A percentile compares a stretch with the other conserved stretches of the same genome.
These are phyloP conservation scores for Alternaria sp. DNA, from an alignment of 2,329 filamentous ascomycete species.

Conservation along the genomic window DNA sequence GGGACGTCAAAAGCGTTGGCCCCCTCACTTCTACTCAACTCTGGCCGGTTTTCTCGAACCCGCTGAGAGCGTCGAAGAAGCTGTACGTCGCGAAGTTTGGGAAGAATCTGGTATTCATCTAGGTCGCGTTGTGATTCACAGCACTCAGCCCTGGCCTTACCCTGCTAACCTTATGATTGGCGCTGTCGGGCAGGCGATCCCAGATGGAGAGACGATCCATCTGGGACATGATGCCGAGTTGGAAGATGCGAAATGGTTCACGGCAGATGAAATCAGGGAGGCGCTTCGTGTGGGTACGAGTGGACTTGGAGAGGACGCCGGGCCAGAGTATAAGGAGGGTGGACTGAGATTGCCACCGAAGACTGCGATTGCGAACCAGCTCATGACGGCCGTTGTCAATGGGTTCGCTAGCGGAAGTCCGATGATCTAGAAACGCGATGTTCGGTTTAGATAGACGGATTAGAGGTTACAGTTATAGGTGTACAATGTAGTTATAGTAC, in stretches of 20 bases:
- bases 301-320: constrained; percentile 70
- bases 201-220: constrained; percentile 79
- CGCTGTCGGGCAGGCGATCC: constrained; percentile 84
- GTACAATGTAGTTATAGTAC: constrained; percentile 9
- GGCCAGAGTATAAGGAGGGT: constrained; percentile 76
- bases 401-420: constrained; percentile 69
- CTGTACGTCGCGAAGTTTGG: constrained; percentile 61
- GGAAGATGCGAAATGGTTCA: constrained; percentile 88
- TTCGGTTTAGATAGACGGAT: background rate
- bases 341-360: constrained; percentile 79
- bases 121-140: constrained; percentile 61
- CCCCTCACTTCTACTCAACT: constrained; percentile 84
- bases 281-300: constrained; percentile 74
- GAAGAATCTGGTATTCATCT: constrained; percentile 60
- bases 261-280: constrained; percentile 78
- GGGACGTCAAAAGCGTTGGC: constrained; percentile 85
- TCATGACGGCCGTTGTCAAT: constrained; percentile 80
- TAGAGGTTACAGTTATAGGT: constrained; percentile 1
- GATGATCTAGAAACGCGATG: constrained; percentile 51
- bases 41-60: constrained; percentile 68
- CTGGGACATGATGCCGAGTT: constrained; percentile 90
- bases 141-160: constrained; percentile 63
- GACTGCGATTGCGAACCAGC: constrained; percentile 91
- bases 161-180: constrained; percentile 64
- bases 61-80: constrained; percentile 61